Evolutionary conservation across 495 filamentous ascomycete genomes (phyloP), one percentile per base, ranked within the genome.

Genomic region (Aspergillus campestris): DNA sequence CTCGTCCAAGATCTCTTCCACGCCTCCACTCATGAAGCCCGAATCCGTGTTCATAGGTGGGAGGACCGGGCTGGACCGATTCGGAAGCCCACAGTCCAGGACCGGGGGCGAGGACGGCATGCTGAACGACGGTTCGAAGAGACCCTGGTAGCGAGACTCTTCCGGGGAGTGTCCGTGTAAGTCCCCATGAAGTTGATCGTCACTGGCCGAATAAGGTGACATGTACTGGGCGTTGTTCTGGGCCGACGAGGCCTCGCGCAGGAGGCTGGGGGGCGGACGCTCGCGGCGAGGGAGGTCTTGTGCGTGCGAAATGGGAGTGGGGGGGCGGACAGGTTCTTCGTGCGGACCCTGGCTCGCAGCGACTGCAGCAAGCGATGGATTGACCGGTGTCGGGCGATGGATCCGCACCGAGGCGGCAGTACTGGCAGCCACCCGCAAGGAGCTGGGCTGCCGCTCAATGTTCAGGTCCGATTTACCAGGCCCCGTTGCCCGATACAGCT

Each of bases 391-490:
- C 7, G 89, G 89, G 44, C 86, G 77, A 63, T 94, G 84, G 35
- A 83, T 80, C n/a, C 89, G 86, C 45, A 95, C 74, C 7, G 89
- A 94, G 12, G 86, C 86, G 29, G 89, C 80, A 11, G 87, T 91
- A 60, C 87, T 92, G 13, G 89, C 89, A 50, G 84, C 81, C 8
- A 94, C 87, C 43, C 89, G 75, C n/a, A 95, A 69, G 6, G 89
- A 94, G 32, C 87, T 85, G 13, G 81, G 76, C 38, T 79, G 80
- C 27, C 77, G 71, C 34, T 81, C 84, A 55, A 73, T 73, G 42
- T 73, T 73, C 49, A 92, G 80, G 6, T 83, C 76, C 6, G 79
- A 74, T 37, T 79, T 82, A 28, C 77, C 79, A 33, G 73, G 81
- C 66, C 81, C 80, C 31, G 84, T 78, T 5, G 82, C 78, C 57